These are phyloP conservation scores for Solanum chacoense DNA, from an alignment of 305 asterid species.

Conservation along the genomic window DNA sequence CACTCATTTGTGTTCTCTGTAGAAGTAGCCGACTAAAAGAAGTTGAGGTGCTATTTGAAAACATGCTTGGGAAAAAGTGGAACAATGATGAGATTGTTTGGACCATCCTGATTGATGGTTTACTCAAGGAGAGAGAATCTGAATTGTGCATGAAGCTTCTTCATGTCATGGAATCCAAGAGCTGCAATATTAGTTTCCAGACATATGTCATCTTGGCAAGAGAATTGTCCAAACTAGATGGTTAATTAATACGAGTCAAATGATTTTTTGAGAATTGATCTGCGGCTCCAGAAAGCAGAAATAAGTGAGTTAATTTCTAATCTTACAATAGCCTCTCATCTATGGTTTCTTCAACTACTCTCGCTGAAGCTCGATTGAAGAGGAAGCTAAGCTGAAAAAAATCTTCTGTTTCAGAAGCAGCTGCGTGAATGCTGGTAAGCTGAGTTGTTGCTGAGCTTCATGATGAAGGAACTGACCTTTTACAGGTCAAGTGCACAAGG, in stretches of 20 bases:
- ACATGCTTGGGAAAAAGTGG: conserved; percentile 60
- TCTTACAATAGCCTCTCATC: not conserved
- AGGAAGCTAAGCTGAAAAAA: not conserved
- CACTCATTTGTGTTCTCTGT: conserved; percentile 48
- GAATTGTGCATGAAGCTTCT: conserved; percentile 56
- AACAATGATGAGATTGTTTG: conserved; percentile 85
- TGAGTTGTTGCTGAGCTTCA: not conserved
- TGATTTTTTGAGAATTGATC: not conserved
- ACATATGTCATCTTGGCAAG: conserved; percentile 45
- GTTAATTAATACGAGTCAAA: not conserved
- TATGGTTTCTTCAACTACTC: not conserved
- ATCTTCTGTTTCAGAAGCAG: conserved; percentile 2
- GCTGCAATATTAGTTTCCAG: conserved; percentile 38
- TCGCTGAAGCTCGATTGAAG: not conserved
- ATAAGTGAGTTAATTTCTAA: not conserved
- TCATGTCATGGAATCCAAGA: conserved; percentile 52
- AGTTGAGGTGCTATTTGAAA: conserved; percentile 52
- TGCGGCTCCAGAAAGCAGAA: not conserved
- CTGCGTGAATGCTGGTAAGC: not conserved
- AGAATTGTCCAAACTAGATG: conserved; percentile 43
- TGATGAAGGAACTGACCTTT: not conserved
- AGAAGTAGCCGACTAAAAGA: conserved; percentile 33
- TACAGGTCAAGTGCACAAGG: not conserved
- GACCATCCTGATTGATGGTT: conserved; percentile 79
- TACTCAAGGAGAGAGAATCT: conserved; percentile 57